phyloP scores from a whole-genome alignment of 768 basidiomycete genomes.

The Pulveroboletus frians region DNA sequence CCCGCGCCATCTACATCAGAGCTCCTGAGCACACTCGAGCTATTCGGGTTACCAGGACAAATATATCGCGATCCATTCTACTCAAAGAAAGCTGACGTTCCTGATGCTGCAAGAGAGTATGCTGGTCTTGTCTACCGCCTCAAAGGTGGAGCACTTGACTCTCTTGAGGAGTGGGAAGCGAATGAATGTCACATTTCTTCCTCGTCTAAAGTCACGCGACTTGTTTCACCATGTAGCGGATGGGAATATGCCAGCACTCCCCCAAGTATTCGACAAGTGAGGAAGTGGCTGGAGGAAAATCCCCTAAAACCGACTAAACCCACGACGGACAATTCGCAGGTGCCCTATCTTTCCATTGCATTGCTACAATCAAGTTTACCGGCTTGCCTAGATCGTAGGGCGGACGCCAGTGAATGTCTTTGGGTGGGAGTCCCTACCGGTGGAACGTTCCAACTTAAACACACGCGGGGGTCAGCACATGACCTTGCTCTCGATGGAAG shows the following conservation, averaged over 20 bases:
- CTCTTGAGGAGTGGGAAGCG: slow-evolving; percentile 57
- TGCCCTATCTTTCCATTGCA: slow-evolving; percentile 12
- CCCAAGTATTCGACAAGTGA: slow-evolving; percentile 53
- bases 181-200: slow-evolving; percentile 3
- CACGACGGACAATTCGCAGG: slow-evolving; percentile 47
- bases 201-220: background rate
- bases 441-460: slow-evolving; percentile 33
- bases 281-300: slow-evolving; percentile 45
- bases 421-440: slow-evolving; percentile 58
- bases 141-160: slow-evolving; percentile 54
- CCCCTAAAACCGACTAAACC: slow-evolving; percentile 13
- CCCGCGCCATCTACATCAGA: slow-evolving; percentile 48
- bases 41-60: slow-evolving; percentile 47
- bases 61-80: slow-evolving; percentile 80
- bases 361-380: background rate
- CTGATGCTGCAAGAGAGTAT: slow-evolving; percentile 65
- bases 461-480: slow-evolving; percentile 66
- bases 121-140: slow-evolving; percentile 73
- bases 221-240: slow-evolving; percentile 40
- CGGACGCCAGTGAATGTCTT: slow-evolving; percentile 72
- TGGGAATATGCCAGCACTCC: slow-evolving; percentile 81
- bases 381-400: slow-evolving; percentile 51
- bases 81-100: slow-evolving; percentile 64
- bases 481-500: slow-evolving; percentile 76
- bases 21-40: slow-evolving; percentile 41